A percentile compares a stretch with the other conserved stretches of the same genome.
These are phyloP conservation scores for Dalechampia spathulata DNA, from an alignment of 441 rosid genomes.

Conservation along the genomic window DNA sequence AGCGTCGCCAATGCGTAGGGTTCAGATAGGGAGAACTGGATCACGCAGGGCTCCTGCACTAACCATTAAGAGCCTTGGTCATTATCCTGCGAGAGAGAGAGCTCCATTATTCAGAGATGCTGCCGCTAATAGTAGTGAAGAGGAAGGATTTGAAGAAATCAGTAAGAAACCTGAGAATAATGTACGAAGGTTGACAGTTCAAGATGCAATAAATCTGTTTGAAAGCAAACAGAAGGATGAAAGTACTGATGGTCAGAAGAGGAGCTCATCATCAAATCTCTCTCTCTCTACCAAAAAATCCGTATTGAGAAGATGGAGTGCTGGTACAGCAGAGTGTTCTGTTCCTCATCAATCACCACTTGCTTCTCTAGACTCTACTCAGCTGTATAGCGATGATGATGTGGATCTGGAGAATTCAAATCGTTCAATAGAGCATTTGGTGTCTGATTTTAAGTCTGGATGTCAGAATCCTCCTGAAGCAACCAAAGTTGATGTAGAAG, in stretches of 20 bases:
- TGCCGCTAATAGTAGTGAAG: conserved; percentile 30
- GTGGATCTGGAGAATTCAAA: conserved; percentile 19
- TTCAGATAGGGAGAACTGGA: conserved; percentile 58
- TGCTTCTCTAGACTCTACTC: conserved; percentile 23
- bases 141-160: conserved; percentile 35
- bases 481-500: conserved; percentile 21
- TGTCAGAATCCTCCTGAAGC: conserved; percentile 19
- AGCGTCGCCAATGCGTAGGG: conserved; percentile 71
- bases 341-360: conserved; percentile 26
- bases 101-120: conserved; percentile 25
- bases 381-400: conserved; percentile 21
- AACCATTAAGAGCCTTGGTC: conserved; percentile 52
- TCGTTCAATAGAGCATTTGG: conserved; percentile 21
- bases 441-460: conserved; percentile 21
- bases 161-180: conserved; percentile 34
- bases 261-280: conserved; percentile 25
- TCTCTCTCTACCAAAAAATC: conserved; percentile 36
- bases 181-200: conserved; percentile 47
- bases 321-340: conserved; percentile 40
- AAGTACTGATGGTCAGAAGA: conserved; percentile 30
- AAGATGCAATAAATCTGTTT: conserved; percentile 58
- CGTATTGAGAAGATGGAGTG: conserved; percentile 70
- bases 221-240: conserved; percentile 57
- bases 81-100: conserved; percentile 44
- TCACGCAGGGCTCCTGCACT: conserved; percentile 50